A percentile compares a stretch with the other conserved stretches of the same genome.
Evolutionary conservation across 345 rosid species (phyloP).

Genomic region (Excoecaria cochinchinensis): DNA sequence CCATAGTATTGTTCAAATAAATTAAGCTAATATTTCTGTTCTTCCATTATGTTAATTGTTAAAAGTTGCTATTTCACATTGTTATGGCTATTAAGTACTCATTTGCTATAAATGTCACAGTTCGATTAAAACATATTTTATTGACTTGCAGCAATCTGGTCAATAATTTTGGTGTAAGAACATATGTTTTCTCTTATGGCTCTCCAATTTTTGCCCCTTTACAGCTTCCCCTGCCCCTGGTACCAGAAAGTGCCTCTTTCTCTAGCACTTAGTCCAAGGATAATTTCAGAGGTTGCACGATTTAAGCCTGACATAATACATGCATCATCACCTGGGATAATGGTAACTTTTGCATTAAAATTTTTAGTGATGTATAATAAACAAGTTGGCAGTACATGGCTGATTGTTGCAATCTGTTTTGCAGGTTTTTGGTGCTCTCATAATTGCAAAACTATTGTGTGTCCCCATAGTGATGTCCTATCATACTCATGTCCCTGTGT

Average conservation of each 20-base stretch:
- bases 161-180: slow-evolving; percentile 1
- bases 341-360: slow-evolving; percentile 46
- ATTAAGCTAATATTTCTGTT: background rate
- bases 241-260: slow-evolving; percentile 97
- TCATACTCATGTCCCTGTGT: slow-evolving; percentile 99
- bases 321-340: slow-evolving; percentile 96
- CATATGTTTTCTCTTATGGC: slow-evolving; percentile 5
- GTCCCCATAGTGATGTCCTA: slow-evolving; percentile 99
- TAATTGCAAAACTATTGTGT: slow-evolving; percentile 73
- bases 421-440: slow-evolving; percentile 93
- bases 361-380: background rate
- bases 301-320: slow-evolving; percentile 99
- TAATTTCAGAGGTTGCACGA: slow-evolving; percentile 87
- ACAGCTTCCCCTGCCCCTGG: slow-evolving; percentile 92
- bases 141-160: background rate
- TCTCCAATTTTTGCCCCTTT: slow-evolving; percentile 21
- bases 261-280: slow-evolving; percentile 94
- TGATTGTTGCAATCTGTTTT: slow-evolving; percentile 23
- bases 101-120: background rate
- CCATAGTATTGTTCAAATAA: background rate
- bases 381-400: slow-evolving; percentile 7
- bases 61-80: background rate
- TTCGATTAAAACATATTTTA: background rate
- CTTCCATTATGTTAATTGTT: background rate
- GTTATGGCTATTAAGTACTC: background rate